Evolutionary conservation across 2,329 filamentous ascomycete genomes (phyloP).

Genomic region (Fusarium secorum): DNA sequence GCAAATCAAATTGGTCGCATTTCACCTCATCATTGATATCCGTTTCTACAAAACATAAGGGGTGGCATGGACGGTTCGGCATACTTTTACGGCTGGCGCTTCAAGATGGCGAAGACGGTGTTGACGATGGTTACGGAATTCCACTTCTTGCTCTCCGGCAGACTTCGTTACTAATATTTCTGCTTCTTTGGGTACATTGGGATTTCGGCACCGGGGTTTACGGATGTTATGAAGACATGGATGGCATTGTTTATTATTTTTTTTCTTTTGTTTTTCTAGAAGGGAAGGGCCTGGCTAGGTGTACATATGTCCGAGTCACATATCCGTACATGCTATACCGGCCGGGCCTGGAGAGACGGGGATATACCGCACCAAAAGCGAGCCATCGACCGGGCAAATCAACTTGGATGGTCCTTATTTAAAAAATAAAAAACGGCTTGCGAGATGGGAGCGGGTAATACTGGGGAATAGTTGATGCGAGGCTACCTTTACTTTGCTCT

Average conservation of each 20-base stretch:
- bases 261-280: conserved; percentile 25
- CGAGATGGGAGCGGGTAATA: conserved; percentile 41
- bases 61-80: conserved; percentile 32
- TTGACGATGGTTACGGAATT: conserved; percentile 45
- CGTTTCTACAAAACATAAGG: conserved; percentile 33
- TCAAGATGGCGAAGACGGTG: conserved; percentile 39
- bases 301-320: conserved; percentile 11
- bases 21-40: conserved; percentile 34
- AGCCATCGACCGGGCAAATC: conserved; percentile 31
- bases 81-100: conserved; percentile 43
- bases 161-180: conserved; percentile 36
- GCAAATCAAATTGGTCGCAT: conserved; percentile 33
- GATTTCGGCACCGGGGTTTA: conserved; percentile 40
- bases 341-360: conserved; percentile 28
- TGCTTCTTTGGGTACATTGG: conserved; percentile 41
- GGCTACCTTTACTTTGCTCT: conserved; percentile 38
- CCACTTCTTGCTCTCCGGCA: conserved; percentile 38
- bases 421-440: conserved; percentile 13
- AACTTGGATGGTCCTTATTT: conserved; percentile 22
- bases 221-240: conserved; percentile 44
- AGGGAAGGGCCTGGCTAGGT: conserved; percentile 12
- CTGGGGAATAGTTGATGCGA: conserved; percentile 41
- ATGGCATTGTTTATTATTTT: conserved; percentile 39
- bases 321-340: neutral
- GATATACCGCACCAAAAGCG: conserved; percentile 33